Evolutionary conservation across 441 rosid genomes (phyloP).

Genomic region (Adansonia rubrostipa): DNA sequence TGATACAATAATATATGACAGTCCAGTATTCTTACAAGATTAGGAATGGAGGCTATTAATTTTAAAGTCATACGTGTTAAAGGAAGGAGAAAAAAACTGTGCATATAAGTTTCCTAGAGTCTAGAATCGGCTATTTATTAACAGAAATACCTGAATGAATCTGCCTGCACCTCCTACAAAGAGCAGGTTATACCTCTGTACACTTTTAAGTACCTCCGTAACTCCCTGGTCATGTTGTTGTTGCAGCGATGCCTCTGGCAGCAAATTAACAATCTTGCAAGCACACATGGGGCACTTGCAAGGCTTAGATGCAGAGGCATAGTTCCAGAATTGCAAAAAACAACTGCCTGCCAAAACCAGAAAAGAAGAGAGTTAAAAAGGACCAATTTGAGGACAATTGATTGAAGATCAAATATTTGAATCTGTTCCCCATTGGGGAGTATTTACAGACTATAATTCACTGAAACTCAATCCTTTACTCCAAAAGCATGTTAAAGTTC

Average conservation of each 20-base stretch:
- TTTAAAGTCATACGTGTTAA: neutral
- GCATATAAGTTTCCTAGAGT: neutral
- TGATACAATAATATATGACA: neutral
- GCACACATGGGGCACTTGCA: constrained; percentile 93
- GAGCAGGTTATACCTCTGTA: constrained; percentile 71
- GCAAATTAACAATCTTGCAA: constrained; percentile 53
- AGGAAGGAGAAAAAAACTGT: neutral
- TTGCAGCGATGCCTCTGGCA: constrained; percentile 55
- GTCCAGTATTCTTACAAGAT: neutral
- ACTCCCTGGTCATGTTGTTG: constrained; percentile 53
- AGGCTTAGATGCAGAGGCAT: constrained; percentile 68
- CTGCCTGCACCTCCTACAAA: constrained; percentile 70
- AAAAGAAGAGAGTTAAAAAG: neutral
- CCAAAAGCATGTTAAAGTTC: neutral
- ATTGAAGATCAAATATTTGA: neutral
- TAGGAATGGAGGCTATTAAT: neutral
- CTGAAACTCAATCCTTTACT: neutral
- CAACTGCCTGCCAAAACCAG: constrained; percentile 55
- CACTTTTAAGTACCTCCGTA: constrained; percentile 51
- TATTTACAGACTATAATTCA: neutral
- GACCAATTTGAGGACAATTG: neutral
- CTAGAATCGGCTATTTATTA: neutral
- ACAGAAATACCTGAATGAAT: constrained; percentile 54
- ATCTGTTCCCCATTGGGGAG: neutral
- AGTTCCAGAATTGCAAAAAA: constrained; percentile 85